These are phyloP conservation scores for Apiotrichum akiyoshidainum DNA, from an alignment of 1,284 basidiomycete genomes.

Conservation along the genomic window DNA sequence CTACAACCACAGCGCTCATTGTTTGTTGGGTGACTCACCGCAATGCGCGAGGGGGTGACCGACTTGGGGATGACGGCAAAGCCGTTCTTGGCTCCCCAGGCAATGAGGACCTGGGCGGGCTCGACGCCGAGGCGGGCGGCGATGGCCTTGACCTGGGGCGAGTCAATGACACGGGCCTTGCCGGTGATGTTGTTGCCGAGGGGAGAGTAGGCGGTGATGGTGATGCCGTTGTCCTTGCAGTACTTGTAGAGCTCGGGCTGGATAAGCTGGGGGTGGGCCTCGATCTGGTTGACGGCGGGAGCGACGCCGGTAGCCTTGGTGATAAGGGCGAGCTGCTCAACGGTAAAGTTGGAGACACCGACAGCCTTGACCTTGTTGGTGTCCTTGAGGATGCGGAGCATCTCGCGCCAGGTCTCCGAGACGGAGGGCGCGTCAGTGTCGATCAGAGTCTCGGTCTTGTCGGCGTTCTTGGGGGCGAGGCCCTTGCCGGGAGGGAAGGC, in stretches of 20 bases:
- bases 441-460: slow-evolving; percentile 24
- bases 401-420: slow-evolving; percentile 44
- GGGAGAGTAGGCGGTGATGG: slow-evolving; percentile 56
- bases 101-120: slow-evolving; percentile 66
- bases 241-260: slow-evolving; percentile 43
- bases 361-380: slow-evolving; percentile 42
- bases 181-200: slow-evolving; percentile 56
- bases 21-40: slow-evolving; percentile 45
- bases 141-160: slow-evolving; percentile 60
- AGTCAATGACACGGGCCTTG: slow-evolving; percentile 32
- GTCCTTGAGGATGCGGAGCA: slow-evolving; percentile 44
- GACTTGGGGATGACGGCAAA: slow-evolving; percentile 65
- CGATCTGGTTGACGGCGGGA: slow-evolving; percentile 78
- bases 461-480: slow-evolving; percentile 54
- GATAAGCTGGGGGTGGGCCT: slow-evolving; percentile 65
- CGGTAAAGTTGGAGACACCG: slow-evolving; percentile 75
- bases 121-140: slow-evolving; percentile 60
- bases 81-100: slow-evolving; percentile 59
- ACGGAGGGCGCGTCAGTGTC: slow-evolving; percentile 32
- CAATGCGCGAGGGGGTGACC: slow-evolving; percentile 55
- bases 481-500: slow-evolving; percentile 65
- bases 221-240: slow-evolving; percentile 65
- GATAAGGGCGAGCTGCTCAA: slow-evolving; percentile 65
- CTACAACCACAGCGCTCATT: too few species aligned
- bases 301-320: slow-evolving; percentile 70